A percentile compares a stretch with the other conserved stretches of the same genome.
phyloP scores from a whole-genome alignment of 106 monocot genomes.

The Dendrobium nobile region DNA sequence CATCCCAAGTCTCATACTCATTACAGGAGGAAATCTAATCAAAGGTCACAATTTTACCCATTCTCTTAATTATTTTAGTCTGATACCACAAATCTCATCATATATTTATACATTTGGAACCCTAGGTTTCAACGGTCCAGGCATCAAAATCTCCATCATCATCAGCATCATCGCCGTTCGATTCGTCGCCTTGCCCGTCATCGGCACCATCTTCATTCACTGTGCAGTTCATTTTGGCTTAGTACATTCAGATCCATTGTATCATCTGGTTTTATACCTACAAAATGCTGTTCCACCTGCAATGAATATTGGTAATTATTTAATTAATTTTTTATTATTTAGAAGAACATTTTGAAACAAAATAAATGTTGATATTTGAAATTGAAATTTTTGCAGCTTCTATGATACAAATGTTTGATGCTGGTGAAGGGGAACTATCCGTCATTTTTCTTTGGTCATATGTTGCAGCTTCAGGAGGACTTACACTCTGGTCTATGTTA shows the following conservation, averaged over 20 bases:
- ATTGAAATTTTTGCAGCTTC: slow-evolving; percentile 27
- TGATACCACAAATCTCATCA: background rate
- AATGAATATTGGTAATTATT: slow-evolving; percentile 57
- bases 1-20: slow-evolving; percentile 17
- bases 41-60: slow-evolving; percentile 13
- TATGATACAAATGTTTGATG: slow-evolving; percentile 64
- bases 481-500: slow-evolving; percentile 64
- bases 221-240: slow-evolving; percentile 45
- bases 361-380: background rate
- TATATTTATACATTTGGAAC: background rate
- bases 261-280: slow-evolving; percentile 48
- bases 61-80: background rate
- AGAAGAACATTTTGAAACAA: background rate
- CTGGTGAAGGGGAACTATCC: slow-evolving; percentile 65
- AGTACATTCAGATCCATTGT: slow-evolving; percentile 58
- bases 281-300: slow-evolving; percentile 75
- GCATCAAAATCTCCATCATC: slow-evolving; percentile 26
- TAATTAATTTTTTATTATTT: background rate
- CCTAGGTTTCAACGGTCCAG: slow-evolving; percentile 41
- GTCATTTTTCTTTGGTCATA: slow-evolving; percentile 71
- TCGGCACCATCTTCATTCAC: slow-evolving; percentile 38
- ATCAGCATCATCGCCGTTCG: slow-evolving; percentile 25
- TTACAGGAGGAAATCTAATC: slow-evolving; percentile 27
- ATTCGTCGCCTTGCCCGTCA: slow-evolving; percentile 19
- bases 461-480: slow-evolving; percentile 42